Evolutionary conservation across 257 asterid species (phyloP), one percentile per base, ranked within the genome.

Genomic region (Gentiana macrophylla): DNA sequence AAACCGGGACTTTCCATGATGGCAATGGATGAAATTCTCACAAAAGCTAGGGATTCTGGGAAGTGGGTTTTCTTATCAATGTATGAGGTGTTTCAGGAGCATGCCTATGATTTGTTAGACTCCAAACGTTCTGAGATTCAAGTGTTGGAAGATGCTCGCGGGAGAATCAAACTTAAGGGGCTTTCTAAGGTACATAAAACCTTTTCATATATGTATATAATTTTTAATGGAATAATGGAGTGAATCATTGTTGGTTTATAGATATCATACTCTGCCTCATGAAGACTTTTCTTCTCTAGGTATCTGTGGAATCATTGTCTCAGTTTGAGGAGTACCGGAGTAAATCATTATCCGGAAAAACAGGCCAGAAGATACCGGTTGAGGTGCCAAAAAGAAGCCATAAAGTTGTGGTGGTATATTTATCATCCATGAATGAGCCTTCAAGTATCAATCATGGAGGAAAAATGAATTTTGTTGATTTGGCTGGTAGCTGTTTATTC

Each of bases 381-480:
- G 86, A 79, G 62, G 73, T 49, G 45, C 67, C 62, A 37, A 68
- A 67, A 68, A 80, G 82, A 55, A 73, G 72, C 64, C 89, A 78
- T 65, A 86, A 68, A 74, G 86, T 94, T 67, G 57, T 86, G 72
- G 78, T 80, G 73, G 68, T 91, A 64, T 73, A 73, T 47, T 67
- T 86, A 66, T 67, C 65, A 35, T 73, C 86, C 53, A 57, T 59
- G 45, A 70, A 80, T 53, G 77, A 63, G 54, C 62, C 57, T 62
- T 49, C 56, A 62, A 76, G 61, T 58, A 8, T 53, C 68, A 84
- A 73, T 71, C 32, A 55, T 57, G 67, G 46, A 6, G 80, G 66
- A 59, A 81, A 80, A 84, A 82, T 91, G 64, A 81, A 79, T 67
- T 91, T 91, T 64, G 84, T 91, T 68, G 96, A 91, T 69, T 72